Conservation (phyloP, 2,329 filamentous ascomycete genomes). For the Laburnicola sp. region DNA sequence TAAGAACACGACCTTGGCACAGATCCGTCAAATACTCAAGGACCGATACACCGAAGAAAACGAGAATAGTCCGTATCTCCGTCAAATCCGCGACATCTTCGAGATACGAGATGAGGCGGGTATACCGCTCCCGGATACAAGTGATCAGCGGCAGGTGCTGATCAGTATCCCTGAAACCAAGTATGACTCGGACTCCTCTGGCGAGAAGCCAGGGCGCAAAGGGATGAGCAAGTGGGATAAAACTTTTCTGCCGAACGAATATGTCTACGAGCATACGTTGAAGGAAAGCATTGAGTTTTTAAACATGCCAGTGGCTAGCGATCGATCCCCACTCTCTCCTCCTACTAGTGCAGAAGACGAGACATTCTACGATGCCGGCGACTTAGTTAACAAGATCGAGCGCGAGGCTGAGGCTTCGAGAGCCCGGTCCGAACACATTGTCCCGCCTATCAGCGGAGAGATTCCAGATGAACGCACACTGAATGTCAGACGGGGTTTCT, state of each 20-base stretch:
- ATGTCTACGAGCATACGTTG: constrained; percentile 2
- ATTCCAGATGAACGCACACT: background rate
- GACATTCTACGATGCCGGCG: background rate
- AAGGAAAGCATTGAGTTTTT: background rate
- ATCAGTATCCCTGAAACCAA: constrained; percentile 12
- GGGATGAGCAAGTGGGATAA: constrained; percentile 8
- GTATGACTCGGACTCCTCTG: background rate
- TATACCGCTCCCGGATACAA: constrained; percentile 14
- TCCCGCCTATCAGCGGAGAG: background rate
- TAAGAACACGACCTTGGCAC: constrained; percentile 11
- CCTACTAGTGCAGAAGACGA: background rate
- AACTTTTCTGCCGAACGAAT: constrained; percentile 4
- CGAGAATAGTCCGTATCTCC: constrained; percentile 1
- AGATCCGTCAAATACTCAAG: constrained; percentile 17
- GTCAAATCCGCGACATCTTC: constrained; percentile 18
- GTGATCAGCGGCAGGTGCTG: constrained; percentile 8
- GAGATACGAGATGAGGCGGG: constrained; percentile 14
- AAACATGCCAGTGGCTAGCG: background rate
- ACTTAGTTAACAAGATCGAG: constrained; percentile 2
- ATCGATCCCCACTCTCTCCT: background rate
- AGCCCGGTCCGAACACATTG: background rate
- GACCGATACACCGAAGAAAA: background rate
- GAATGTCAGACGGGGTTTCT: background rate
- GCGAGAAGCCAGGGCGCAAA: background rate
- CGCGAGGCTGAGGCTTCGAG: background rate